Percentiles rank a stretch among this genome's conserved stretches.
Evolutionary conservation across 2,329 filamentous ascomycete genomes (phyloP).

Genomic region (Aspergillus fumigatiaffinis): DNA sequence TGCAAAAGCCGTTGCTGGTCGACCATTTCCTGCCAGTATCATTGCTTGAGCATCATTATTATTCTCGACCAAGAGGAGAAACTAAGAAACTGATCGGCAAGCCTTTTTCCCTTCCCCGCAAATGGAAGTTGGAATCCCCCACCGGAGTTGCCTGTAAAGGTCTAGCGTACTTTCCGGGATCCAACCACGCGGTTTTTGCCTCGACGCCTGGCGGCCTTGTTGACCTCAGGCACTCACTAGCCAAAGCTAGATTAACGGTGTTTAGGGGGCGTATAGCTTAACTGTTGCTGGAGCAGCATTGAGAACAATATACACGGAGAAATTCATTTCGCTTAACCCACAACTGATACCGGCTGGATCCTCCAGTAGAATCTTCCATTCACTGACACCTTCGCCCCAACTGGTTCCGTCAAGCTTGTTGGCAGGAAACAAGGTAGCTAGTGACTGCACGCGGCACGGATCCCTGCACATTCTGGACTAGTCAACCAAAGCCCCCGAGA

Average conservation of each 20-base stretch:
- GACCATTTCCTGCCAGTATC: neutral
- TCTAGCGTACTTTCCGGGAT: constrained; percentile 3
- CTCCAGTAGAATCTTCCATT: neutral
- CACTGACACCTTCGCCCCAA: neutral
- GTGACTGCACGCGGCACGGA: neutral
- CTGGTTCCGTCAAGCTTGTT: neutral
- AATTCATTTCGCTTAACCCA: neutral
- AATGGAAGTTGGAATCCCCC: constrained; percentile 15
- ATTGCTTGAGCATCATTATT: neutral
- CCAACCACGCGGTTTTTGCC: neutral
- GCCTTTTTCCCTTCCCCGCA: constrained; percentile 10
- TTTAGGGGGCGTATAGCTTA: neutral
- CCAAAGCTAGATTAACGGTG: neutral
- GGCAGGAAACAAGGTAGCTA: neutral
- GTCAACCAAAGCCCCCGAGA: neutral
- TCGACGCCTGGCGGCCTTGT: neutral
- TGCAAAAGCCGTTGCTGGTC: neutral
- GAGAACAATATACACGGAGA: neutral
- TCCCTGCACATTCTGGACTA: neutral
- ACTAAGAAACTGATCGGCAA: constrained; percentile 6
- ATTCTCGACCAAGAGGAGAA: neutral
- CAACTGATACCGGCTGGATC: neutral
- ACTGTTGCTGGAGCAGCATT: neutral
- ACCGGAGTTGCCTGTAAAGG: constrained; percentile 24
- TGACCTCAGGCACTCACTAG: neutral